phyloP scores from a whole-genome alignment of 116 monocot genomes.

The Iris pallida region DNA sequence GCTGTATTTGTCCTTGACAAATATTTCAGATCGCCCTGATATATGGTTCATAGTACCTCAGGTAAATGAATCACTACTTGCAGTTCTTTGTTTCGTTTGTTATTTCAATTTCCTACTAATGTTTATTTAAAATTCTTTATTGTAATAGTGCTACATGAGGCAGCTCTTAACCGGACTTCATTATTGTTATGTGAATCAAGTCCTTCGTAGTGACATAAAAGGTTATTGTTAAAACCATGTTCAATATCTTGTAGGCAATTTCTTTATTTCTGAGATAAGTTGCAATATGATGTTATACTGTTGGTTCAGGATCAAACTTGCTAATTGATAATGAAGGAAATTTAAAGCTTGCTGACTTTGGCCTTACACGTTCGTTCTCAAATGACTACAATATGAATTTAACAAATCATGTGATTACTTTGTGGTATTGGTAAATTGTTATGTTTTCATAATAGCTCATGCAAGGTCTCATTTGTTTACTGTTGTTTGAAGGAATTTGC shows the following conservation, averaged over 20 bases:
- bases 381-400: constrained; percentile 85
- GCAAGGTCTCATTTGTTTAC: no score
- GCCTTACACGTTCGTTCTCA: constrained; percentile 88
- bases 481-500: no score
- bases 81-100: not conserved
- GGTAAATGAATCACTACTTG: constrained; percentile 56
- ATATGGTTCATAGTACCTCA: constrained; percentile 88
- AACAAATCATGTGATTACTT: constrained; percentile 87
- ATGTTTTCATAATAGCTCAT: no score
- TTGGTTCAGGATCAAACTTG: constrained; percentile 84
- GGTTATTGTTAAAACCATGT: constrained; percentile 19
- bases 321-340: constrained; percentile 95
- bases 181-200: constrained; percentile 94
- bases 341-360: constrained; percentile 99
- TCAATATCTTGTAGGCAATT: no score
- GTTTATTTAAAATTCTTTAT: no score
- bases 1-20: no score
- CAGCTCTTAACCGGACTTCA: constrained; percentile 91
- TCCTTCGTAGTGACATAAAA: constrained; percentile 91
- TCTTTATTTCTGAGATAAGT: not conserved
- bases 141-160: constrained; percentile 96
- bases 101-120: no score
- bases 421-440: constrained; percentile 78
- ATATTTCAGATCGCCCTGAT: constrained; percentile 78
- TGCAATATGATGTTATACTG: constrained; percentile 15